Evolutionary conservation across 1,139 yeast species (phyloP), one percentile per base, ranked within the genome.

Genomic region (Magnusiomyces sp.): DNA sequence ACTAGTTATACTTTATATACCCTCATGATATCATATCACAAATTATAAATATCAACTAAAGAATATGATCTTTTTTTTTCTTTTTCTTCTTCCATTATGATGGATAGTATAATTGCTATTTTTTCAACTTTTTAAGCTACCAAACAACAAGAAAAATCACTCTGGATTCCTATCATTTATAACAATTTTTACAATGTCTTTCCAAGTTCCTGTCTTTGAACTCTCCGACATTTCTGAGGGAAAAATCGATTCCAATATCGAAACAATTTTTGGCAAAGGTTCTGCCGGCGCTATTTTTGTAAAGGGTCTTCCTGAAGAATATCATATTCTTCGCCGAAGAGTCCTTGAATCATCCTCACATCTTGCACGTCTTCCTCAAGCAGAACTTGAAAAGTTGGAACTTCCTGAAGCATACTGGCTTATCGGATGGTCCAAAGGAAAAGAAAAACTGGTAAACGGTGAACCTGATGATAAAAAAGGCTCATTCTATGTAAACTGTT

Each of bases 401-500:
- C 66, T 68, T 32, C 75, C 75, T 23, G 80, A 76, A 36, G 68
- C 72, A 0, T 62, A 59, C 47, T 80, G 81, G 77, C 63, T 79
- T 5, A 74, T 77, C 0, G 86, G 85, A 0, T 80, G 85, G 85
- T 79, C 84, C n/a, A 64, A 79, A 45, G 85, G 85, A 0, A 75
- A 74, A 51, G 85, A 80, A 57, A 71, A 64, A 44, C 68, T 80
- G 38, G 59, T 58, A 10, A 60, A 64, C 40, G 70, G 71, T 19
- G 53, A 54, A 42, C 79, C 79, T 0, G 85, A 80, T 58, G 64
- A 58, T 45, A 67, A 72, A 50, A 80, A 80, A 57, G 86, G 85
- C 2, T 78, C 83, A 1, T 80, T 66, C 59, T 80, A 80, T 58
- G 72, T 77, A 49, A 80, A 80, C 58, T 79, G 84, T 64, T 75